Conservation (phyloP, 768 basidiomycete species). For the Wakefieldia striispora region DNA sequence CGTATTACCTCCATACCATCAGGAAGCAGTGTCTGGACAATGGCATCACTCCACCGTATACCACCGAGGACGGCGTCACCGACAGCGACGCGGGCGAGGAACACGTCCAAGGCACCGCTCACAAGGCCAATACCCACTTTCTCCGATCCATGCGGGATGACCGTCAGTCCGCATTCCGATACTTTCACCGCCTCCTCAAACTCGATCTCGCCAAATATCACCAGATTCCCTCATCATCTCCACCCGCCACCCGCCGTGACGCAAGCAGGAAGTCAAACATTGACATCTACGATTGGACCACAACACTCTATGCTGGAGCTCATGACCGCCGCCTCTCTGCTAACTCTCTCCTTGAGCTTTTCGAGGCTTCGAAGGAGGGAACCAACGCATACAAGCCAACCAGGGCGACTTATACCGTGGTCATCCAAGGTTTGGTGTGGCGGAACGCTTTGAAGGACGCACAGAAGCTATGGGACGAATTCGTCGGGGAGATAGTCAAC, state of each 20-base stretch:
- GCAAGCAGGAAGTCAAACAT: conserved; percentile 25
- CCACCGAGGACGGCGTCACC: conserved; percentile 2
- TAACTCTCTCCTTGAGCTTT: conserved; percentile 36
- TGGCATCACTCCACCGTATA: conserved; percentile 21
- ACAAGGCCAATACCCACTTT: conserved; percentile 42
- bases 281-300: conserved; percentile 48
- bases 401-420: conserved; percentile 49
- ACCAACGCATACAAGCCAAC: conserved; percentile 38
- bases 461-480: conserved; percentile 41
- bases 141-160: conserved; percentile 41
- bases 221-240: background rate
- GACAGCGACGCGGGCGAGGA: background rate
- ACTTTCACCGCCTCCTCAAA: conserved; percentile 40
- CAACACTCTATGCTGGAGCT: conserved; percentile 44
- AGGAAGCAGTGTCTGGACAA: conserved; percentile 24
- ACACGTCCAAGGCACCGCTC: conserved; percentile 20
- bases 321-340: conserved; percentile 36
- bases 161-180: conserved; percentile 44
- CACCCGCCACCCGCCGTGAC: background rate
- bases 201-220: conserved; percentile 20
- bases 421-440: conserved; percentile 52
- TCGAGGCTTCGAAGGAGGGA: conserved; percentile 30
- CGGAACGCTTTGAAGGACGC: conserved; percentile 43
- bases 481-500: conserved; percentile 22
- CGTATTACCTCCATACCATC: conserved; percentile 41